A percentile compares a stretch with the other conserved stretches of the same genome.
Conservation (phyloP, 179 eudicot species). For the Beta macrorhiza region DNA sequence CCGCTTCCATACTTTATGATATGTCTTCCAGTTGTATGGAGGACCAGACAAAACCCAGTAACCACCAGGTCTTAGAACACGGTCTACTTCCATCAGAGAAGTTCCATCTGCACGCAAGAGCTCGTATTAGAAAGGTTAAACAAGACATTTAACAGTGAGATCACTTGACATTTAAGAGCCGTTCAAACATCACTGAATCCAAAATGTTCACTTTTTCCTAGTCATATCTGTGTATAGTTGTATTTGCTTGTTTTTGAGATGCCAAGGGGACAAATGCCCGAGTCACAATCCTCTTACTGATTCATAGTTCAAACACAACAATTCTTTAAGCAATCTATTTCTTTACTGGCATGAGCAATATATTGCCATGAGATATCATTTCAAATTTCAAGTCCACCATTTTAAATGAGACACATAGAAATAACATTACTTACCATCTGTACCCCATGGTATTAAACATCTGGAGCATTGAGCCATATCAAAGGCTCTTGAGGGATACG, state of each 20-base stretch:
- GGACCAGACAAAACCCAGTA: constrained; percentile 61
- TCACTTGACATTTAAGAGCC: not conserved
- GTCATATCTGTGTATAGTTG: not conserved
- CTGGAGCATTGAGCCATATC: constrained; percentile 61
- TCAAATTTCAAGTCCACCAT: not conserved
- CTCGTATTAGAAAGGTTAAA: constrained; percentile 6
- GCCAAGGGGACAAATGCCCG: not conserved
- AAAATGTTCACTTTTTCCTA: not conserved
- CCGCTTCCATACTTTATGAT: constrained; percentile 48
- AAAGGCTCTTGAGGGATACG: constrained; percentile 53
- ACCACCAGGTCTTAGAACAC: constrained; percentile 60
- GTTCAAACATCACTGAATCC: not conserved
- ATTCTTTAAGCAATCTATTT: not conserved
- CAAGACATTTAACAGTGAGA: not conserved
- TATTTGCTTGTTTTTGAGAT: not conserved
- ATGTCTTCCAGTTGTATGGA: constrained; percentile 56
- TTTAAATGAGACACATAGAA: not conserved
- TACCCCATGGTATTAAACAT: constrained; percentile 51
- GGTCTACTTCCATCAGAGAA: constrained; percentile 60
- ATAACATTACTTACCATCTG: constrained; percentile 37
- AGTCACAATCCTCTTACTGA: not conserved
- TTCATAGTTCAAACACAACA: not conserved
- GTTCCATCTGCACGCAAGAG: constrained; percentile 40
- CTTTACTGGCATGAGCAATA: not conserved
- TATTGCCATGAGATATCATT: not conserved